phyloP scores from a whole-genome alignment of 345 rosid species.

The Aethionema arabicum region DNA sequence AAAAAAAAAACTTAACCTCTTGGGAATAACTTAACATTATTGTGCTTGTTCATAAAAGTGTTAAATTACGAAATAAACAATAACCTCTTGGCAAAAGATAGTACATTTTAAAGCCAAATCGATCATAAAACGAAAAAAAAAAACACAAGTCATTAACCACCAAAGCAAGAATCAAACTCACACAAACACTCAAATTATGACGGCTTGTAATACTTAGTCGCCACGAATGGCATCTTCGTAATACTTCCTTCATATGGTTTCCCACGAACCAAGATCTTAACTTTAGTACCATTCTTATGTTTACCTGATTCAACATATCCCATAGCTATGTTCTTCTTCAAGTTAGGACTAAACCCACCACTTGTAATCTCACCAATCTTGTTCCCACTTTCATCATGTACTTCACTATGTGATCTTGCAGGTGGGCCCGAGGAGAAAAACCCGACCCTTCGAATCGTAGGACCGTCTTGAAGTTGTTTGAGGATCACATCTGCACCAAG shows the following conservation, averaged over 20 bases:
- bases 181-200: conserved; percentile 35
- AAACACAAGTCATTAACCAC: conserved; percentile 19
- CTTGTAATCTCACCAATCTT: conserved; percentile 92
- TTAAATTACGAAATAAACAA: conserved; percentile 26
- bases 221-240: conserved; percentile 85
- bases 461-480: conserved; percentile 84
- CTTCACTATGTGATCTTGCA: conserved; percentile 90
- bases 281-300: conserved; percentile 83
- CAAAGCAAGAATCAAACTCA: conserved; percentile 2
- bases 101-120: conserved; percentile 31
- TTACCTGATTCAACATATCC: conserved; percentile 91
- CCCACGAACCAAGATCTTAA: conserved; percentile 77
- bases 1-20: no score
- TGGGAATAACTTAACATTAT: no score
- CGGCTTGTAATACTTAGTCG: conserved; percentile 85
- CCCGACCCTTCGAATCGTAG: conserved; percentile 83
- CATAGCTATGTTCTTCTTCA: conserved; percentile 97
- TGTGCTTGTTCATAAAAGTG: conserved; percentile 15
- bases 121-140: conserved; percentile 24
- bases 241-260: conserved; percentile 79
- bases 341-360: conserved; percentile 95
- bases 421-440: conserved; percentile 87
- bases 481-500: conserved; percentile 89
- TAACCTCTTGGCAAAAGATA: conserved; percentile 25
- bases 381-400: conserved; percentile 70